phyloP scores from a whole-genome alignment of 116 monocot genomes.

The Posidonia oceanica region DNA sequence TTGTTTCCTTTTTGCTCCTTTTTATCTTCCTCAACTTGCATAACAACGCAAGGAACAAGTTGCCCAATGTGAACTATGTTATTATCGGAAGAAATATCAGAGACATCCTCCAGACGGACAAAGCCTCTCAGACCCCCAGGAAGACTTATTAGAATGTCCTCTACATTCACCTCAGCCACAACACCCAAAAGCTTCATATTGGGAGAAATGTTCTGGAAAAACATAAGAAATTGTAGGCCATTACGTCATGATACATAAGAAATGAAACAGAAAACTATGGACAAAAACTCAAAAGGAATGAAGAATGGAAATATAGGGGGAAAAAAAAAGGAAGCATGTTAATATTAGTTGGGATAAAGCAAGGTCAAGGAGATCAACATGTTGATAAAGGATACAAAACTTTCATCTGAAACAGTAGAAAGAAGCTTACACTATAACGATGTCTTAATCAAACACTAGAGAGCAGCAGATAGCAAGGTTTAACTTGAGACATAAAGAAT shows the following conservation, averaged over 20 bases:
- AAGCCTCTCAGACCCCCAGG: constrained; percentile 86
- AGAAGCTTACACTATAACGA: too few species aligned
- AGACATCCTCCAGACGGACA: constrained; percentile 67
- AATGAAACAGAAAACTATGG: too few species aligned
- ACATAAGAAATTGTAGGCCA: background rate
- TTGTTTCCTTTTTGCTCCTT: constrained; percentile 63
- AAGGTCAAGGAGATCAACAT: too few species aligned
- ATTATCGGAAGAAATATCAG: constrained; percentile 30
- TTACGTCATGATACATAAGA: too few species aligned
- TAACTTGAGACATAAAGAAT: too few species aligned
- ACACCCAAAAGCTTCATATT: constrained; percentile 91
- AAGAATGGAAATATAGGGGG: background rate
- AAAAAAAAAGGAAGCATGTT: background rate
- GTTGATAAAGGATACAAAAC: too few species aligned
- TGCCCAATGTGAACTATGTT: constrained; percentile 53
- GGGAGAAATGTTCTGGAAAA: constrained; percentile 61
- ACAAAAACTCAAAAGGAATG: background rate
- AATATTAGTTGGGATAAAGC: background rate
- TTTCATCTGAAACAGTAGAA: too few species aligned
- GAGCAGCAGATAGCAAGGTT: background rate
- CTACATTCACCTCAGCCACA: constrained; percentile 62
- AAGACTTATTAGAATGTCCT: constrained; percentile 85
- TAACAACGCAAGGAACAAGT: constrained; percentile 67
- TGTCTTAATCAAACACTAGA: background rate
- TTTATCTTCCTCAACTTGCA: constrained; percentile 63